phyloP scores from a whole-genome alignment of 2,329 filamentous ascomycete genomes.

The Pseudofabraea citricarpa region DNA sequence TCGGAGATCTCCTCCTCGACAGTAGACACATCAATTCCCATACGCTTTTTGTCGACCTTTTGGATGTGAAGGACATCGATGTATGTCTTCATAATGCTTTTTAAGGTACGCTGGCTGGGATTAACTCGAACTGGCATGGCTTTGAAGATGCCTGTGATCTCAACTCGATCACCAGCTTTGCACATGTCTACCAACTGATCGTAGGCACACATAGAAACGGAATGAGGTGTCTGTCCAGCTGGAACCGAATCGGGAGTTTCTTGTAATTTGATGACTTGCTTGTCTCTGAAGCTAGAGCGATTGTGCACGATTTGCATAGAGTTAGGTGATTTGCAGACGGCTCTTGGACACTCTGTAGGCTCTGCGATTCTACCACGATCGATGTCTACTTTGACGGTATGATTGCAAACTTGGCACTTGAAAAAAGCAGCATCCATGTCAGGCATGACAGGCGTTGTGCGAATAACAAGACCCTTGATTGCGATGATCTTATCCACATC shows the following conservation, averaged over 20 bases:
- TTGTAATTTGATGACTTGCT: conserved; percentile 97
- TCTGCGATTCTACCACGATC: conserved; percentile 96
- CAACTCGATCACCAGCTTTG: conserved; percentile 93
- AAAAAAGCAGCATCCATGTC: conserved; percentile 99
- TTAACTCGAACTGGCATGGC: conserved; percentile 92
- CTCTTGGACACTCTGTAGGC: conserved; percentile 82
- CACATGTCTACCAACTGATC: conserved; percentile 97
- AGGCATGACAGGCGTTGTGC: conserved; percentile 91
- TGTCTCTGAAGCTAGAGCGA: conserved; percentile 89
- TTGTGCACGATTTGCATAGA: conserved; percentile 99
- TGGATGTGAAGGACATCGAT: conserved; percentile 94
- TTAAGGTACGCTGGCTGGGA: conserved; percentile 84
- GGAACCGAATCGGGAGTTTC: conserved; percentile 95
- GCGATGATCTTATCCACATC: conserved; percentile 96
- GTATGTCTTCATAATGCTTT: conserved; percentile 97
- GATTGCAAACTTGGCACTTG: conserved; percentile 88
- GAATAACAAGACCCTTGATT: conserved; percentile 93
- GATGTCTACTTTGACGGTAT: conserved; percentile 84
- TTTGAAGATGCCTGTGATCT: conserved; percentile 95
- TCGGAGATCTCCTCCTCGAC: conserved; percentile 70
- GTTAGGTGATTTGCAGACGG: conserved; percentile 77
- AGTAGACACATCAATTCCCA: conserved; percentile 87
- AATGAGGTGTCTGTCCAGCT: conserved; percentile 94
- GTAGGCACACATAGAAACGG: conserved; percentile 92
- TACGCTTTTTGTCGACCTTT: conserved; percentile 90